These are phyloP conservation scores for Didymella pinodella DNA, from an alignment of 2,329 filamentous ascomycete species.

Conservation along the genomic window DNA sequence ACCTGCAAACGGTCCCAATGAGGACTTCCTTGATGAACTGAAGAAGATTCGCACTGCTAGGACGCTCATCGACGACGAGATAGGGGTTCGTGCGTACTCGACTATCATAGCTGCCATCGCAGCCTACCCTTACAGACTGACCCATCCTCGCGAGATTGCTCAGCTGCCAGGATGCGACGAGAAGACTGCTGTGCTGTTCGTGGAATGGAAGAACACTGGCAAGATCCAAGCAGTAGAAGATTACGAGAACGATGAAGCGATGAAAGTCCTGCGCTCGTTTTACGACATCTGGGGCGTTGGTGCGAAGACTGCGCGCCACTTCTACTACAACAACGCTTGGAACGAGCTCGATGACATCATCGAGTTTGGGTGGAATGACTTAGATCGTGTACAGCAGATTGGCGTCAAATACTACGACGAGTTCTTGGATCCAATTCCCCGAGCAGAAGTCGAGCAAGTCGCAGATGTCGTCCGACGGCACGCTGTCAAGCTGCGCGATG, in stretches of 20 bases:
- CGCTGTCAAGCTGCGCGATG: conserved; percentile 68
- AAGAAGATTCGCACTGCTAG: conserved; percentile 77
- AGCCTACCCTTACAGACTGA: conserved; percentile 74
- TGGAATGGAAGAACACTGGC: conserved; percentile 74
- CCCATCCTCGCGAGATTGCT: conserved; percentile 53
- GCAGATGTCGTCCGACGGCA: conserved; percentile 69
- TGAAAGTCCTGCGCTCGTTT: conserved; percentile 73
- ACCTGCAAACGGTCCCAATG: conserved; percentile 73
- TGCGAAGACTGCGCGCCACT: conserved; percentile 78
- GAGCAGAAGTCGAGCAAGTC: conserved; percentile 76
- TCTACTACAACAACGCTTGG: conserved; percentile 80
- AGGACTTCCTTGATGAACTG: conserved; percentile 75
- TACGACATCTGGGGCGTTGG: conserved; percentile 94
- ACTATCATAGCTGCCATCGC: conserved; percentile 83
- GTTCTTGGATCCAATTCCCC: conserved; percentile 74
- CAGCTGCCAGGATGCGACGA: conserved; percentile 78
- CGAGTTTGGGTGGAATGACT: conserved; percentile 77
- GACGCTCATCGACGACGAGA: conserved; percentile 74
- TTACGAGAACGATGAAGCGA: conserved; percentile 68
- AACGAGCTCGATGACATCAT: conserved; percentile 85
- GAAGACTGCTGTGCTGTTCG: conserved; percentile 80
- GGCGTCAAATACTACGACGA: conserved; percentile 95
- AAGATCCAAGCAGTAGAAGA: conserved; percentile 69
- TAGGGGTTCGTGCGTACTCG: conserved; percentile 86
- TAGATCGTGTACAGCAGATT: conserved; percentile 87